Base-by-base conservation (phyloP, 2,329 filamentous ascomycete genomes). In the Calonectria leucothoes region DNA sequence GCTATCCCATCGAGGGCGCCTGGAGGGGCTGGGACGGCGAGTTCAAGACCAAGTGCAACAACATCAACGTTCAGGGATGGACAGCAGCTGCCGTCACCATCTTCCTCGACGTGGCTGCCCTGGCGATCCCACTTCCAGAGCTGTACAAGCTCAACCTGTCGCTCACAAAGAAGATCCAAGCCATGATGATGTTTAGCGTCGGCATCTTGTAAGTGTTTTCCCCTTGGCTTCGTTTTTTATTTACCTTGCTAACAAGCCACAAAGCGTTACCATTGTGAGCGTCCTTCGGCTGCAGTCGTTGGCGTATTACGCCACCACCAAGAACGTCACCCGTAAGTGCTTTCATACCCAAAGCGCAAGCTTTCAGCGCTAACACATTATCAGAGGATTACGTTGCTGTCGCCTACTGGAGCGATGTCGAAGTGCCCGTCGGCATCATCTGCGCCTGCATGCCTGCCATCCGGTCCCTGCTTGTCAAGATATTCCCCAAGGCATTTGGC, bases 21-120 rank as follows among this genome's bases (percentile, higher is more conserved):
- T 91, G 89, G 89, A 84, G 79, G 0, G 80, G 80, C 2, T 91
- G 88, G 88, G 85, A 88, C 48, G 84, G 83, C 1, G 80, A 85
- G 69, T 82, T 84, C 37, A 27, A 75, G 0, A 89, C 89, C 0
- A 81, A 75, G 4, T 91, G 89, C 76, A 82, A 88, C 55, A 84
- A 88, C 59, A 80, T 87, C 72, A 89, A 88, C 72, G 78, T 83
- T 0, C 82, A 89, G 14, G 85, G 82, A 1, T 91, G 88, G 87
- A 82, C 85, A 29, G 86, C 87, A 11, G 89, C 88, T 0, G 84
- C 79, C n/a, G 82, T 88, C 31, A 87, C 86, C 69, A 90, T 91
- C 49, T 76, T 81, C 0, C 80, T 88, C 17, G 89, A 91, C 73
- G 1, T 89, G 6, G 85, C 84, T 79, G 86, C 89, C 70, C 82